Conservation (phyloP, 352 stramenopile genomes). For the Globisporangium middletonii region DNA sequence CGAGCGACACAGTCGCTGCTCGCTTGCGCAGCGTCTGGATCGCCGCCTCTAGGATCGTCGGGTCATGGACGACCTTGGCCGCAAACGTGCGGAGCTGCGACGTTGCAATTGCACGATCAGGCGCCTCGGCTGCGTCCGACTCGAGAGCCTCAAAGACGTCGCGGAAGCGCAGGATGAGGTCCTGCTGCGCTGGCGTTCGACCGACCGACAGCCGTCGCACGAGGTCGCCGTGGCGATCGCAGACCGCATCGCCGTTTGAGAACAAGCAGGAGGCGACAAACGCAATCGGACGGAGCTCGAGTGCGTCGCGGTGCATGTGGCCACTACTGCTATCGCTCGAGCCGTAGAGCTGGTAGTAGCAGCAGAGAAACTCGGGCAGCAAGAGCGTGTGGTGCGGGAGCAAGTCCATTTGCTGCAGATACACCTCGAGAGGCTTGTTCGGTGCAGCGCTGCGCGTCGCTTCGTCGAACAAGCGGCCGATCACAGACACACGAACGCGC, state of each 20-base stretch:
- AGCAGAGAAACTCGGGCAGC: slow-evolving; percentile 58
- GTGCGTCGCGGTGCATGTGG: slow-evolving; percentile 5
- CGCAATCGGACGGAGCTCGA: slow-evolving; percentile 48
- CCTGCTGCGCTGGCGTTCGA: slow-evolving; percentile 42
- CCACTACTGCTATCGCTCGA: slow-evolving; percentile 19
- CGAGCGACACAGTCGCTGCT: slow-evolving; percentile 39
- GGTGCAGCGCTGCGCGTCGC: slow-evolving; percentile 27
- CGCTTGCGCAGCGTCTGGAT: slow-evolving; percentile 37
- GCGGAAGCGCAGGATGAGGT: slow-evolving; percentile 58
- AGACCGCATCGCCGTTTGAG: slow-evolving; percentile 48
- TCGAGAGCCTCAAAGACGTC: slow-evolving; percentile 48
- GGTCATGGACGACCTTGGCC: slow-evolving; percentile 32
- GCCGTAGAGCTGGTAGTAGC: slow-evolving; percentile 62
- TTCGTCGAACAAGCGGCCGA: slow-evolving; percentile 34
- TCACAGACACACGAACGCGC: slow-evolving; percentile 34
- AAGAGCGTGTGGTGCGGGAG: slow-evolving; percentile 42
- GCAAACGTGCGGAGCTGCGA: slow-evolving; percentile 44
- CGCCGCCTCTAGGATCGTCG: slow-evolving; percentile 29
- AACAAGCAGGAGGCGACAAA: slow-evolving; percentile 67
- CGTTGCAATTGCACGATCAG: slow-evolving; percentile 19
- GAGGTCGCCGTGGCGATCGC: slow-evolving; percentile 47
- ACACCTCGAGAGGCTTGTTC: slow-evolving; percentile 50
- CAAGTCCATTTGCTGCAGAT: slow-evolving; percentile 49
- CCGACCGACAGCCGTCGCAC: slow-evolving; percentile 51
- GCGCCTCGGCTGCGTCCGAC: background rate